phyloP scores from a whole-genome alignment of 179 eudicot species.

The Heliamphora ciliata region DNA sequence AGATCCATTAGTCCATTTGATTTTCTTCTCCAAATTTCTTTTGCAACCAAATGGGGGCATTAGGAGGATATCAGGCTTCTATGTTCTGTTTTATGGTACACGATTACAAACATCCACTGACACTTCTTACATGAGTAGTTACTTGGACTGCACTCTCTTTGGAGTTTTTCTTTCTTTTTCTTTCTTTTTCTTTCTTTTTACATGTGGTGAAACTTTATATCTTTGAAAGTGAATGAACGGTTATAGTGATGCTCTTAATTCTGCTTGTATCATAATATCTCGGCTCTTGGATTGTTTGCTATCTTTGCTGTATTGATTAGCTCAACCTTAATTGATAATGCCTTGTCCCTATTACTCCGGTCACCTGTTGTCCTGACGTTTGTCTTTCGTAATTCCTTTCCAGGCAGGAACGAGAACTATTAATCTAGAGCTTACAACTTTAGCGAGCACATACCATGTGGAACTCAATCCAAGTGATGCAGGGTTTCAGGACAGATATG shows the following conservation, averaged over 20 bases:
- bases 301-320: background rate
- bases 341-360: background rate
- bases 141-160: background rate
- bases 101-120: background rate
- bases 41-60: background rate
- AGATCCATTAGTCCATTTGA: background rate
- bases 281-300: background rate
- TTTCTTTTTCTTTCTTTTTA: background rate
- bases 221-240: background rate
- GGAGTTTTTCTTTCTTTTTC: too few relatives aligned
- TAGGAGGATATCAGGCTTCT: background rate
- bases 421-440: slow-evolving; percentile 80
- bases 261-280: background rate
- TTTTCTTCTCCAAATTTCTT: background rate
- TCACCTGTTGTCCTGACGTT: background rate
- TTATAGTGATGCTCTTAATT: background rate
- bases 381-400: slow-evolving; percentile 14
- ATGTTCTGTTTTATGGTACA: background rate
- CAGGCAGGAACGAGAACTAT: slow-evolving; percentile 87
- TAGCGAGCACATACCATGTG: slow-evolving; percentile 82
- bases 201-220: background rate
- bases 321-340: background rate
- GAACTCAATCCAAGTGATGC: slow-evolving; percentile 94
- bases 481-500: slow-evolving; percentile 89
- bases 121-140: background rate